Base-by-base conservation (phyloP, 139 green algal genomes). In the Volvox reticuliferus region DNA sequence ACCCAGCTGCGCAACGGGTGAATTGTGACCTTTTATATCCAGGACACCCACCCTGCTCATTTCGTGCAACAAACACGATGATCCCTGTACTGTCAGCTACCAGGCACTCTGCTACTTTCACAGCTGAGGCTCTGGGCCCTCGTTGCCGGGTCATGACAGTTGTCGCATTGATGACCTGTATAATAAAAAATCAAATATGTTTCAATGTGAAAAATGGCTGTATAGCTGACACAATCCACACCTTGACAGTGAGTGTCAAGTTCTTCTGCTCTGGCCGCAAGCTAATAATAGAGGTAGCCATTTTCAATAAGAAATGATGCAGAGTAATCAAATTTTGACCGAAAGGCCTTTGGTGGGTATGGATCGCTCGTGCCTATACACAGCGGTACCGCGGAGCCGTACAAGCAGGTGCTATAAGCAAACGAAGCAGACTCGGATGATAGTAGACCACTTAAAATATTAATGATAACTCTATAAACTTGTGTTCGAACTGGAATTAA, bases 51-150 rank as follows among this genome's bases (percentile, higher is more conserved):
- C 96, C 96, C 91, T 99, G 98, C 79, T 98, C 96, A 68, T 98
- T 98, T 17, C 95, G 87, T 0, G 97, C 97, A 0, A 96, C 97
- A 82, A 99, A 96, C 3, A 99, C 87, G 76, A 99, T 95, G 28
- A 94, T 87, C 28, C 96, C 97, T 0, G 95, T 98, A 21, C 96
- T 91, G 89, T 99, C 97, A 0, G 97, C 97, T 12, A 99, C 96
- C 1, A 99, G 88, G 86, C 96, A 98, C 85, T 99, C 97, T 17
- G 96, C 94, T 2, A 99, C 96, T 44, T 92, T 95, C 32, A 97
- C 55, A 0, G 93, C 80, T 22, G 82, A 63, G 12, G 92, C 92
- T 36, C 93, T 94, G 0, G 82, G 65, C 0, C 91, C 88, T 55
- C 93, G 94, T 0, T 91, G 84, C 73, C 95, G 93, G 37, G 97